Conservation (phyloP, 441 rosid genomes). For the Iberis amara region DNA sequence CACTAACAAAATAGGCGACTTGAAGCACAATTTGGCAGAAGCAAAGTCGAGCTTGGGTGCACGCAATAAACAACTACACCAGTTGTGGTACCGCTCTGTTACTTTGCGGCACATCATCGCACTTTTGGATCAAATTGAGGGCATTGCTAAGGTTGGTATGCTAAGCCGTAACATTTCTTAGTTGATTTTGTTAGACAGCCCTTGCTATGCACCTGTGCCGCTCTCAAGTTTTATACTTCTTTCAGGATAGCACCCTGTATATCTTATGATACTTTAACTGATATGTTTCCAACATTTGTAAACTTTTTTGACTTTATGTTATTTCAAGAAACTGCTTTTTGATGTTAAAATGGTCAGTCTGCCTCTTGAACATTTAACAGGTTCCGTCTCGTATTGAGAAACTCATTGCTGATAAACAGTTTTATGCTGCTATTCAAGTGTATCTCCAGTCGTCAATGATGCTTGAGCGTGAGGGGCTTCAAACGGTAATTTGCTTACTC, state of each 20-base stretch:
- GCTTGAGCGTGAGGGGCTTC: constrained; percentile 99
- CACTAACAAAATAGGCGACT: constrained; percentile 57
- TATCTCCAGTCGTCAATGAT: constrained; percentile 76
- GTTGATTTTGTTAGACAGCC: constrained; percentile 11
- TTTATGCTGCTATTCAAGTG: constrained; percentile 89
- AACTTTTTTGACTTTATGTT: constrained; percentile 4
- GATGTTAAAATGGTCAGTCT: constrained; percentile 14
- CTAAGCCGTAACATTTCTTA: constrained; percentile 12
- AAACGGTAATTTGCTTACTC: constrained; percentile 51
- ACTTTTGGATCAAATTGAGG: constrained; percentile 89
- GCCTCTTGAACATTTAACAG: constrained; percentile 43
- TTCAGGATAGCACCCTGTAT: constrained; percentile 13
- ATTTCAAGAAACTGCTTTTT: constrained; percentile 12
- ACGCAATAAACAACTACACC: constrained; percentile 95
- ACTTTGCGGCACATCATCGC: constrained; percentile 93
- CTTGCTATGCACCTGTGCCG: constrained; percentile 22
- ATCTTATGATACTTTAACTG: constrained; percentile 21
- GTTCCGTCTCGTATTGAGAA: constrained; percentile 95
- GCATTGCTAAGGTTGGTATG: constrained; percentile 83
- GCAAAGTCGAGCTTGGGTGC: constrained; percentile 80
- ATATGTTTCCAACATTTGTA: constrained; percentile 11
- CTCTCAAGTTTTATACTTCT: constrained; percentile 20
- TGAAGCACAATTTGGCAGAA: constrained; percentile 87
- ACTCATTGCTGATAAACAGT: constrained; percentile 84
- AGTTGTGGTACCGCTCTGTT: constrained; percentile 98